Base-by-base conservation (phyloP, 148 eudicot species). In the Arbutus unedo region DNA sequence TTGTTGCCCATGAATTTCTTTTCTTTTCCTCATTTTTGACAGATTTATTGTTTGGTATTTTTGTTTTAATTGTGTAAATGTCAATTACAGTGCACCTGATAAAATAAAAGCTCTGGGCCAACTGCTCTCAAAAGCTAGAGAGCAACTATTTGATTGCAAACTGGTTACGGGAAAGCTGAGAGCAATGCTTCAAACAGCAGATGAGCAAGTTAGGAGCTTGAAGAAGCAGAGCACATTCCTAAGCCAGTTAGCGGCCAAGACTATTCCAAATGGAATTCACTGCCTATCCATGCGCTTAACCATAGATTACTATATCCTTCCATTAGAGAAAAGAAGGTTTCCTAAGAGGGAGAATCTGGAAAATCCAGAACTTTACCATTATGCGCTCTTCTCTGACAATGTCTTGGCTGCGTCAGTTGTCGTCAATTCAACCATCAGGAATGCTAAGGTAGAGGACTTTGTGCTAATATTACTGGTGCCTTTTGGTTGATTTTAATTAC, bases 161-260 rank as follows among this genome's bases (percentile, higher is more conserved):
- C 81, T 89, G 82, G 96, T 94, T 75, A 91, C 93, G 4, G 93
- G 87, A 81, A 93, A 91, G 86, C 87, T 94, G 78, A 91, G 96
- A 86, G 94, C 93, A 76, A 94, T 94, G 96, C 94, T 94, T 82
- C 98, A 94, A 85, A 87, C 96, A 45, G 96, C 98, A 18, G 98
- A 94, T 83, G 95, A 91, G 62, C 93, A 94, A 89, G 94, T 94
- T 77, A 88, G 96, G 87, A 90, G 91, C 90, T 86, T 90, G 84
- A 94, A 91, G 82, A 94, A 91, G 91, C 96, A 94, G 84, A 94
- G 96, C 88, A 89, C 96, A 48, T 94, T 94, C 87, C 84, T 94
- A 59, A 94, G 94, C 82, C 98, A 94, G 79, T 85, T 94, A 88
- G 94, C 98, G 11, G 98, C 98, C 41, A 94, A 94, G 86, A 94